A percentile compares a stretch with the other conserved stretches of the same genome.
phyloP scores from a whole-genome alignment of 345 rosid genomes.

The Corymbia maculata region DNA sequence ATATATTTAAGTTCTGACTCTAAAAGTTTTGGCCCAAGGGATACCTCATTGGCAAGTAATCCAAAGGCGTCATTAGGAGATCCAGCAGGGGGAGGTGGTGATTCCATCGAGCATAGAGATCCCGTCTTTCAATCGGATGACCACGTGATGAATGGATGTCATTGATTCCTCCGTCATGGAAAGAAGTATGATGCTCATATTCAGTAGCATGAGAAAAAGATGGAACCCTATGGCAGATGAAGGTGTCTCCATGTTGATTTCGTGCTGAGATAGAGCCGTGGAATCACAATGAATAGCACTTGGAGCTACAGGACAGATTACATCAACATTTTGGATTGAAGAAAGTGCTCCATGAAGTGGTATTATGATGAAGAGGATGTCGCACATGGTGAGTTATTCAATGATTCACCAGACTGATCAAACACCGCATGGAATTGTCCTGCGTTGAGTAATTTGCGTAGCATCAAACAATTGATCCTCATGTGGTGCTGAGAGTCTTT shows the following conservation, averaged over 20 bases:
- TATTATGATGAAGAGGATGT: background rate
- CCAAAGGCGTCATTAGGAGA: background rate
- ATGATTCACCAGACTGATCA: background rate
- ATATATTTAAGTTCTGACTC: background rate
- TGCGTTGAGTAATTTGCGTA: background rate
- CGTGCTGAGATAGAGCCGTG: background rate
- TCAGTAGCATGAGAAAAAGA: background rate
- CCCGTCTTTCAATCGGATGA: rapidly evolving
- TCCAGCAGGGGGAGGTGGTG: background rate
- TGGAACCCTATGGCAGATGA: background rate
- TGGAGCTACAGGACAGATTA: background rate
- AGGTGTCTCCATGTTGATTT: background rate
- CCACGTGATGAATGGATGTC: background rate
- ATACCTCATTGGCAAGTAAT: background rate
- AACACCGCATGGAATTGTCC: background rate
- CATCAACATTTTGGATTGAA: background rate
- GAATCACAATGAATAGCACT: background rate
- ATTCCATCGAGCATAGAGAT: background rate
- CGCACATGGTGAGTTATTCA: background rate
- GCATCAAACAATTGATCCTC: background rate
- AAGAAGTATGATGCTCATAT: background rate
- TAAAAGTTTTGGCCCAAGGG: background rate
- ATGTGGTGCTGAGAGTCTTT: background rate
- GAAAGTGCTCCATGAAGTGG: background rate
- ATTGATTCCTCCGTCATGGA: background rate